phyloP scores from a whole-genome alignment of 257 asterid species.

The Primulina tabacum region DNA sequence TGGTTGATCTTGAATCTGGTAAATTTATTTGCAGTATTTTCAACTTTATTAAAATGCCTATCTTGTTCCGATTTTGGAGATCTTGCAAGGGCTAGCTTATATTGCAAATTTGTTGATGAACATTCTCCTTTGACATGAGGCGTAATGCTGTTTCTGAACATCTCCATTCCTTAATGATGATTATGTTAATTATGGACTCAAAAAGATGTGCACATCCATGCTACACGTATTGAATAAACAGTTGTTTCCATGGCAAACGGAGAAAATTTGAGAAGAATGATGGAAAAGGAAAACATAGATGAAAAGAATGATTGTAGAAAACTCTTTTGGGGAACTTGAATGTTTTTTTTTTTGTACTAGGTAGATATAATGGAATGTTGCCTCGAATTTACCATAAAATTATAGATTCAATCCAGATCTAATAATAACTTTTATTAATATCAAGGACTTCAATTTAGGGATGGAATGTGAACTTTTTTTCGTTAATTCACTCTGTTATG shows the following conservation, averaged over 20 bases:
- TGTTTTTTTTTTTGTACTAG: not conserved
- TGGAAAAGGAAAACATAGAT: not conserved
- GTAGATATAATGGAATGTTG: too few relatives aligned
- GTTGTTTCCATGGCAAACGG: not conserved
- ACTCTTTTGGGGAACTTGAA: too few relatives aligned
- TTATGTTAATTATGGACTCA: not conserved
- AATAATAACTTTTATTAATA: too few relatives aligned
- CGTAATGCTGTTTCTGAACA: not conserved
- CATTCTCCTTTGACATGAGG: not conserved
- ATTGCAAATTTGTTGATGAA: not conserved
- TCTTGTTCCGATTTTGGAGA: constrained; percentile 3
- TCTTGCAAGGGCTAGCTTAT: not conserved
- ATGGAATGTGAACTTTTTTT: not conserved
- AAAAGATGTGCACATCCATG: not conserved
- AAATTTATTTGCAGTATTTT: constrained; percentile 14
- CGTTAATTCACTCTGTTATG: not conserved
- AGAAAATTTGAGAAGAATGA: constrained; percentile 1
- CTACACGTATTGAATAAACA: not conserved
- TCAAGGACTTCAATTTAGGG: not conserved
- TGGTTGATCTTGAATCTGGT: constrained; percentile 88
- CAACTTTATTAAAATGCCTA: not conserved
- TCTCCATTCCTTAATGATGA: not conserved
- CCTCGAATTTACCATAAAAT: too few relatives aligned
- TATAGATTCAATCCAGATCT: not conserved
- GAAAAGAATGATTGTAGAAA: too few relatives aligned